Conservation (phyloP, 2,329 filamentous ascomycete species). For the Nothomitra cinnamomea region DNA sequence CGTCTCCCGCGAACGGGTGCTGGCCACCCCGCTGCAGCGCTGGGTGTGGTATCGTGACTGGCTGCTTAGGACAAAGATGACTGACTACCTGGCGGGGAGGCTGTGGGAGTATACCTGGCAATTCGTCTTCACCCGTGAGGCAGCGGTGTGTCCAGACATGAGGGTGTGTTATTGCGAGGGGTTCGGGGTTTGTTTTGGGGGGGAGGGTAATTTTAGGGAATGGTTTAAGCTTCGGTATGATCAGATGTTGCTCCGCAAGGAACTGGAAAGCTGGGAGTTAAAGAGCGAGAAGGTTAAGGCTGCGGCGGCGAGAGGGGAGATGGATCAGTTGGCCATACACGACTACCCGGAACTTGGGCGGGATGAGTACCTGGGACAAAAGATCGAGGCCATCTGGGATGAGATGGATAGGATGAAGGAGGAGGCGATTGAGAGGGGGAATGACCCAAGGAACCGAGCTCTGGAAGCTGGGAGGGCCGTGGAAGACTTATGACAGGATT, state of each 20-base stretch:
- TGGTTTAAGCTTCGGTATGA: slow-evolving; percentile 30
- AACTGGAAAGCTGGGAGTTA: slow-evolving; percentile 19
- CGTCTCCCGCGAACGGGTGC: slow-evolving; percentile 38
- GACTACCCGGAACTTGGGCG: slow-evolving; percentile 24
- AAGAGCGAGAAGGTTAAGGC: slow-evolving; percentile 18
- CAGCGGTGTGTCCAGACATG: slow-evolving; percentile 29
- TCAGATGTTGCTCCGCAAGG: slow-evolving; percentile 14
- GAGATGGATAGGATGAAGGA: slow-evolving; percentile 25
- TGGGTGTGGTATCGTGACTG: slow-evolving; percentile 43
- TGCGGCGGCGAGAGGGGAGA: slow-evolving; percentile 13
- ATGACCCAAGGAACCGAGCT: slow-evolving; percentile 33
- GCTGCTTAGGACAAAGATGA: slow-evolving; percentile 38
- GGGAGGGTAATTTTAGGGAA: slow-evolving; percentile 28
- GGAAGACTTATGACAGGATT: slow-evolving; percentile 38
- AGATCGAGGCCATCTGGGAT: slow-evolving; percentile 27
- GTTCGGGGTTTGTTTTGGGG: slow-evolving; percentile 43
- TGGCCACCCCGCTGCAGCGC: slow-evolving; percentile 31
- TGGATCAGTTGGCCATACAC: slow-evolving; percentile 15
- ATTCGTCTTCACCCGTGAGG: slow-evolving; percentile 37
- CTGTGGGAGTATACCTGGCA: slow-evolving; percentile 51
- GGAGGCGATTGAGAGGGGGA: slow-evolving; percentile 32
- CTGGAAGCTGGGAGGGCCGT: slow-evolving; percentile 33
- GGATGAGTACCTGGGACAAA: slow-evolving; percentile 24
- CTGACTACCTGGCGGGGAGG: slow-evolving; percentile 38
- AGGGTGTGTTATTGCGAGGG: slow-evolving; percentile 46